These are phyloP conservation scores for Typha latifolia DNA, from an alignment of 176 grass and related monocot species.

Conservation along the genomic window DNA sequence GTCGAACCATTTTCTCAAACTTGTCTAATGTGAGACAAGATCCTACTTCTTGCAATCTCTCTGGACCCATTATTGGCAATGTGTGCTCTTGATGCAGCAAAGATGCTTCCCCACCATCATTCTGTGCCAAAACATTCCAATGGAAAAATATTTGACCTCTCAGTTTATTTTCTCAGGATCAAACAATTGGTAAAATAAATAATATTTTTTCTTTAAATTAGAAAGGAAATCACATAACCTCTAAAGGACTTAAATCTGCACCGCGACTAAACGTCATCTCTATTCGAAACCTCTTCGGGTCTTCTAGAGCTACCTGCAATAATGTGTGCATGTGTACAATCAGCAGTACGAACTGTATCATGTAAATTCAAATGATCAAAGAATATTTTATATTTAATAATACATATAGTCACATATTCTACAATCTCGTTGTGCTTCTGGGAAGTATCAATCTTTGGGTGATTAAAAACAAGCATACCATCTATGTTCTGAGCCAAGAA, in stretches of 20 bases:
- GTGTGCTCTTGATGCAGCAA: slow-evolving; percentile 80
- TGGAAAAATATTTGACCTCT: not conserved
- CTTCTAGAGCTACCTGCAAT: slow-evolving; percentile 68
- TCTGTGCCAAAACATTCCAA: slow-evolving; percentile 35
- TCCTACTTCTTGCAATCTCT: slow-evolving; percentile 60
- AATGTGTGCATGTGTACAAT: slow-evolving; percentile 1
- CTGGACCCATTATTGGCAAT: slow-evolving; percentile 73
- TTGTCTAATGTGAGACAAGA: slow-evolving; percentile 82
- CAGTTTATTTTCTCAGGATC: slow-evolving; percentile 3
- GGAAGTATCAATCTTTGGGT: too few relatives aligned
- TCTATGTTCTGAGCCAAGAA: too few relatives aligned
- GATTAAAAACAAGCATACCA: too few relatives aligned
- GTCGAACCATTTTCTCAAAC: slow-evolving; percentile 89
- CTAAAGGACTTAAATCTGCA: slow-evolving; percentile 77
- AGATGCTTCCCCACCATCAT: slow-evolving; percentile 30
- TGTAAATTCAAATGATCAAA: too few relatives aligned
- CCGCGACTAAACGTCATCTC: slow-evolving; percentile 93
- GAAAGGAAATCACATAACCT: slow-evolving; percentile 44
- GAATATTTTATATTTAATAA: too few relatives aligned
- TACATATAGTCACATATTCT: too few relatives aligned
- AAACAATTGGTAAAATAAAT: not conserved
- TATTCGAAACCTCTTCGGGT: slow-evolving; percentile 94
- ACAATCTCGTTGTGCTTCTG: too few relatives aligned
- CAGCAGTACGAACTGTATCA: slow-evolving; percentile 14
- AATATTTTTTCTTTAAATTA: slow-evolving; percentile 10